These are phyloP conservation scores for Paramecium biaurelia DNA, from an alignment of 73 alveolate species.

Conservation along the genomic window DNA sequence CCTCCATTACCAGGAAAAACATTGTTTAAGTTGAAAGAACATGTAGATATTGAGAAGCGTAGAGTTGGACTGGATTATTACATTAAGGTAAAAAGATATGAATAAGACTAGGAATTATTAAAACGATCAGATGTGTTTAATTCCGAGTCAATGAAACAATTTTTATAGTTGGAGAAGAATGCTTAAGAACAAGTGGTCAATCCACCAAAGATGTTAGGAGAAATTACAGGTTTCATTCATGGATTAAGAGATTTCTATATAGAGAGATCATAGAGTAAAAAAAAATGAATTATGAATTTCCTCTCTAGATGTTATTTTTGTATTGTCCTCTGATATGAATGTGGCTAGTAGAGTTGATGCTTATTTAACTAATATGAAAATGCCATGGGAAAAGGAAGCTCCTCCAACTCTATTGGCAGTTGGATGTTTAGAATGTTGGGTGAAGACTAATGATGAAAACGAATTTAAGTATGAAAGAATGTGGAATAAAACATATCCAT, in stretches of 20 bases:
- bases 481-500: conserved; percentile 65
- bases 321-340: conserved; percentile 58
- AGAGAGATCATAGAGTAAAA: conserved; percentile 38
- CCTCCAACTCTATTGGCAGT: conserved; percentile 63
- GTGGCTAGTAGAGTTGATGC: conserved; percentile 65
- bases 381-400: conserved; percentile 69
- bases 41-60: conserved; percentile 58
- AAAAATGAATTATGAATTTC: background rate
- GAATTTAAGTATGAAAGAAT: conserved; percentile 60
- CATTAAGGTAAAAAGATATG: conserved; percentile 36
- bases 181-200: conserved; percentile 63
- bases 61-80: conserved; percentile 56
- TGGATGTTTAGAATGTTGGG: conserved; percentile 64
- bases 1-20: conserved; percentile 66
- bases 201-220: conserved; percentile 62
- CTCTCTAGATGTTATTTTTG: conserved; percentile 45
- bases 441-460: conserved; percentile 47
- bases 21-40: conserved; percentile 59
- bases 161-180: conserved; percentile 63
- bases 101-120: background rate
- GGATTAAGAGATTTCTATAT: conserved; percentile 63
- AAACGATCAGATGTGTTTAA: conserved; percentile 57
- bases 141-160: conserved; percentile 61
- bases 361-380: conserved; percentile 63
- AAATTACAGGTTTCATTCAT: conserved; percentile 59